A percentile compares a stretch with the other conserved stretches of the same genome.
These are phyloP conservation scores for Maudiozyma barnettii DNA, from an alignment of 805 yeast species.

Conservation along the genomic window DNA sequence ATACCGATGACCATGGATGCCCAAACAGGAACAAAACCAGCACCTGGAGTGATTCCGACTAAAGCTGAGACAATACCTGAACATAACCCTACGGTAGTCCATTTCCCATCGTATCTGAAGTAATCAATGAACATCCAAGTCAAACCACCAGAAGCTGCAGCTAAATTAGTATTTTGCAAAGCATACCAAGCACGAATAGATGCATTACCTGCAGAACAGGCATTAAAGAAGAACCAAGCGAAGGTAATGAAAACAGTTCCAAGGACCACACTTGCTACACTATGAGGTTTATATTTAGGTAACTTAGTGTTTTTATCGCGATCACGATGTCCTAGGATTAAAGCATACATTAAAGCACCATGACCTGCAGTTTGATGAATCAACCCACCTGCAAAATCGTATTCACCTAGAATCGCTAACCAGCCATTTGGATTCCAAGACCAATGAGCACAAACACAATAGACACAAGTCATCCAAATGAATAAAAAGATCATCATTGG, in stretches of 20 bases:
- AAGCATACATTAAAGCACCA: slow-evolving; percentile 90
- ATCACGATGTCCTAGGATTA: slow-evolving; percentile 84
- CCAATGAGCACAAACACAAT: slow-evolving; percentile 95
- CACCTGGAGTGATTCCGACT: slow-evolving; percentile 94
- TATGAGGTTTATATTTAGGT: slow-evolving; percentile 90
- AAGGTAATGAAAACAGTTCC: slow-evolving; percentile 96
- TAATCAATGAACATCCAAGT: slow-evolving; percentile 91
- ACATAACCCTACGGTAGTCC: slow-evolving; percentile 92
- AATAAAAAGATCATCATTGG: slow-evolving; percentile 95
- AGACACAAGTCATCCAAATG: slow-evolving; percentile 89
- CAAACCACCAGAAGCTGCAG: slow-evolving; percentile 88
- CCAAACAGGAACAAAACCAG: slow-evolving; percentile 92
- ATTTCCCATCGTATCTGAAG: slow-evolving; percentile 74
- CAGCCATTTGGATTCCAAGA: slow-evolving; percentile 94
- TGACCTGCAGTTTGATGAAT: slow-evolving; percentile 93
- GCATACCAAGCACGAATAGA: slow-evolving; percentile 93
- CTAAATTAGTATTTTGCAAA: slow-evolving; percentile 82
- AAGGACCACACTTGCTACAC: slow-evolving; percentile 78
- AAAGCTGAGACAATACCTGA: slow-evolving; percentile 90
- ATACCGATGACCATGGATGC: slow-evolving; percentile 78
- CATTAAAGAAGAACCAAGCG: slow-evolving; percentile 95
- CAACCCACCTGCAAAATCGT: slow-evolving; percentile 98
- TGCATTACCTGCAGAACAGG: slow-evolving; percentile 94
- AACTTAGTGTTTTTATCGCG: slow-evolving; percentile 58
- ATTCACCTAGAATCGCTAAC: slow-evolving; percentile 72